Base-by-base conservation (phyloP, 2,329 filamentous ascomycete species). In the Aspergillus tamarii region DNA sequence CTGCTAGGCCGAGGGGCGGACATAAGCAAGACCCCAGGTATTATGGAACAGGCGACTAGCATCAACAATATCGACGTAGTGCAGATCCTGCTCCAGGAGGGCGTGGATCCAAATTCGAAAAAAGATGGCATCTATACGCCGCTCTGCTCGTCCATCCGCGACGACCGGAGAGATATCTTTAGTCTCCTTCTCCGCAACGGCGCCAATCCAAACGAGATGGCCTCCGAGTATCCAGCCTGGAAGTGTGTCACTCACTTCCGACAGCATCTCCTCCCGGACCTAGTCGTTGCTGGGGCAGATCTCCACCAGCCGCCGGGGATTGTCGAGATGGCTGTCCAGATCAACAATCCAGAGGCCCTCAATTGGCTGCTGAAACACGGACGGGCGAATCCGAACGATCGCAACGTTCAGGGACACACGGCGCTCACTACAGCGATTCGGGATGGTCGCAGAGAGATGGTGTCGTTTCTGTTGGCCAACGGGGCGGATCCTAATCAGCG, bases 81-180 rank as follows among this genome's bases (percentile, higher is more conserved):
- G 14, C 81, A 82, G 30, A 81, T 87, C 30, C 80, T 90, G 4
- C 80, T 88, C 57, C 81, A 85, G 28, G 83, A 84, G 1, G 85
- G 86, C 14, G 85, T 89, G 19, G 83, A 85, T 54, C 85, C 86
- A 46, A 88, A 89, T 66, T 72, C 80, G 12, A 87, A 85, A 67
- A 89, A 89, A 73, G 89, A 91, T 66, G 87, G 87, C 10, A 84
- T 86, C 36, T 91, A 89, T 75, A 91, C 89, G 0, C 88, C 89
- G 0, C 80, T 91, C 0, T 91, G 88, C 77, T 87, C 88, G 0
- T 83, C 88, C 0, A 91, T 91, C 66, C 87, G 89, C 30, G 89
- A 91, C 74, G 85, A 91, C 72, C 83, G 85, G 55, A 72, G 79
- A 26, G 87, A 90, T 16, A 87, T 91, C 45, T 83, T 91, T 57